Evolutionary conservation across 202 grass and related monocot species (phyloP).

Genomic region (Tripidium arundinaceum): DNA sequence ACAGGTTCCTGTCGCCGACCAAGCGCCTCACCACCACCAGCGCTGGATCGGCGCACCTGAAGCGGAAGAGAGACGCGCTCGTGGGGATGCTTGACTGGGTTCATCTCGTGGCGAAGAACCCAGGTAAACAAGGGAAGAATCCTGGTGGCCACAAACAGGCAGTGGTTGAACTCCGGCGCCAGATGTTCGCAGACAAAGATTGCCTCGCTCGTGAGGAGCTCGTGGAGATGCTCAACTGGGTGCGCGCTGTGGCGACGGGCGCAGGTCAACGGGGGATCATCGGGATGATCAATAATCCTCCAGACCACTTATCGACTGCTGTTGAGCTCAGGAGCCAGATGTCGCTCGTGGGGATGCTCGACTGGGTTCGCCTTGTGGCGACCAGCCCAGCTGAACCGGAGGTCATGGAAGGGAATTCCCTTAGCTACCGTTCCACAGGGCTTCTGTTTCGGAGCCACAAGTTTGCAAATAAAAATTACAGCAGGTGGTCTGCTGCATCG

Average conservation of each 20-base stretch:
- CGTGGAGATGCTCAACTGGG: conserved; percentile 26
- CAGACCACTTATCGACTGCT: not conserved
- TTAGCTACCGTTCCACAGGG: not conserved
- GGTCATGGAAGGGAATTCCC: not conserved
- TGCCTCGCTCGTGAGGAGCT: not conserved
- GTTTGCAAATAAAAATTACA: not conserved
- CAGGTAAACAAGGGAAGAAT: not conserved
- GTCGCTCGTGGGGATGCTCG: conserved; percentile 22
- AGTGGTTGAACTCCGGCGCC: not conserved
- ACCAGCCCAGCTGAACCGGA: conserved; percentile 10
- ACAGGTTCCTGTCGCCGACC: conserved; percentile 11
- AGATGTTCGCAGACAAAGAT: not conserved
- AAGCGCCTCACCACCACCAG: not conserved
- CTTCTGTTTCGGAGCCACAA: conserved; percentile 15
- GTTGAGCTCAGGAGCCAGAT: not conserved
- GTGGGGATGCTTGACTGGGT: conserved; percentile 39
- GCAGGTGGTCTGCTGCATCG: not conserved
- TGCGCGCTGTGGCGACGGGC: conserved; percentile 34
- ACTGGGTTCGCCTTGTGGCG: conserved; percentile 37
- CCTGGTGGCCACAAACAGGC: not conserved
- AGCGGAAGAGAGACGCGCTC: conserved; percentile 36
- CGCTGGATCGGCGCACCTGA: not conserved
- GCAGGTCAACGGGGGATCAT: not conserved
- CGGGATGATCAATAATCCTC: not conserved
- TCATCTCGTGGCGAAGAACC: conserved; percentile 33